Evolutionary conservation across 345 rosid species (phyloP).

Genomic region (Salix caprea): DNA sequence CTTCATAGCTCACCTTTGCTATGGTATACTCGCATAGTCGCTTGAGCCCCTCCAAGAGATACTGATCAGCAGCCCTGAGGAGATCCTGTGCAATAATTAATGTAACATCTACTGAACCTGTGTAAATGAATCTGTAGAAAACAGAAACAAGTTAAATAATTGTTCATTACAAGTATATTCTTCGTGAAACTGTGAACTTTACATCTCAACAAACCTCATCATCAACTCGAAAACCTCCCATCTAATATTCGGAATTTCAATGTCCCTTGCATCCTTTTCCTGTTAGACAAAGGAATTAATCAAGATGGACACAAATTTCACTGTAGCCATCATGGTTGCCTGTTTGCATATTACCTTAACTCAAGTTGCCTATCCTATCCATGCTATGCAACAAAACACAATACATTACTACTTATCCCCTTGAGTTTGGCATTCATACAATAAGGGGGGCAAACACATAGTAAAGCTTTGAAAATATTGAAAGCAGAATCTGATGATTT

Average conservation of each 20-base stretch:
- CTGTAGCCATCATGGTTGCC: not conserved
- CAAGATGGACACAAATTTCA: not conserved
- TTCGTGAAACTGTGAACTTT: not conserved
- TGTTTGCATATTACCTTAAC: not conserved
- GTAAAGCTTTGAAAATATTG: not conserved
- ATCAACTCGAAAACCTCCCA: conserved; percentile 99
- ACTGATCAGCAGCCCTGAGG: conserved; percentile 97
- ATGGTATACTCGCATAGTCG: conserved; percentile 94
- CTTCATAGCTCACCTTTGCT: conserved; percentile 69
- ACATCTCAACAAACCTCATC: conserved; percentile 71
- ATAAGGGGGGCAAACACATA: not conserved
- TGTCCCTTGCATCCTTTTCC: conserved; percentile 98
- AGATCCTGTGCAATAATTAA: conserved; percentile 90
- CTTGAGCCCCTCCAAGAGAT: conserved; percentile 94
- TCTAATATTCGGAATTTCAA: conserved; percentile 95
- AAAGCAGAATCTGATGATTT: not conserved
- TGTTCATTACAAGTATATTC: conserved; percentile 5
- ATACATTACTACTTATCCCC: not conserved
- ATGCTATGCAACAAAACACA: not conserved
- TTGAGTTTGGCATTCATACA: not conserved
- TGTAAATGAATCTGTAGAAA: conserved; percentile 76
- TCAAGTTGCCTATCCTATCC: not conserved
- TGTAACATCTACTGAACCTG: conserved; percentile 87
- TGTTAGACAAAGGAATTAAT: conserved; percentile 19
- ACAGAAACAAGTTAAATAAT: conserved; percentile 16